phyloP scores from a whole-genome alignment of 306 rosid species.

The Gleditsia sinensis region DNA sequence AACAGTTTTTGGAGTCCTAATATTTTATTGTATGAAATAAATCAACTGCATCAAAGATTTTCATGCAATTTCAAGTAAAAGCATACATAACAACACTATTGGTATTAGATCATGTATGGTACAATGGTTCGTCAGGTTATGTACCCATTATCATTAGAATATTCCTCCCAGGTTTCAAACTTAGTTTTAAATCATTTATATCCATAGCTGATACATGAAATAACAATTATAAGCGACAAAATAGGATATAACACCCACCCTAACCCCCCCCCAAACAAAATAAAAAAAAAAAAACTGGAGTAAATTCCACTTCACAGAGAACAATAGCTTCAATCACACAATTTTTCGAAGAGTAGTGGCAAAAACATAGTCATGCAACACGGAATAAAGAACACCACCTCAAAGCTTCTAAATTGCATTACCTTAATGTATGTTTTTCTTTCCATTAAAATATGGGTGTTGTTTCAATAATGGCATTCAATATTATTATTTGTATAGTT shows the following conservation, averaged over 20 bases:
- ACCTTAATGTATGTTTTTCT: not conserved
- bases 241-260: not conserved
- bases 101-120: not conserved
- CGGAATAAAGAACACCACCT: not conserved
- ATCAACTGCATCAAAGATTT: not conserved
- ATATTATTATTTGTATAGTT: not conserved
- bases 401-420: conserved; percentile 7
- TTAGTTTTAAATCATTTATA: not conserved
- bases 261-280: not conserved
- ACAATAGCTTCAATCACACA: not conserved
- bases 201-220: not conserved
- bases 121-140: not conserved
- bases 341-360: not conserved
- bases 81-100: not conserved
- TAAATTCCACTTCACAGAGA: not conserved
- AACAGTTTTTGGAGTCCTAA: not conserved
- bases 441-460: not conserved
- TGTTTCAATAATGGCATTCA: conserved; percentile 9
- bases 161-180: not conserved
- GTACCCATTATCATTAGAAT: not conserved
- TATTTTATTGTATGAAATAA: not conserved
- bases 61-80: not conserved
- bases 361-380: conserved; percentile 9
- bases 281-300: not conserved
- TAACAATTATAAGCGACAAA: not conserved